Percentiles rank a stretch among this genome's conserved stretches.
phyloP scores from a whole-genome alignment of 768 basidiomycete species.

The Boletus insuetus region DNA sequence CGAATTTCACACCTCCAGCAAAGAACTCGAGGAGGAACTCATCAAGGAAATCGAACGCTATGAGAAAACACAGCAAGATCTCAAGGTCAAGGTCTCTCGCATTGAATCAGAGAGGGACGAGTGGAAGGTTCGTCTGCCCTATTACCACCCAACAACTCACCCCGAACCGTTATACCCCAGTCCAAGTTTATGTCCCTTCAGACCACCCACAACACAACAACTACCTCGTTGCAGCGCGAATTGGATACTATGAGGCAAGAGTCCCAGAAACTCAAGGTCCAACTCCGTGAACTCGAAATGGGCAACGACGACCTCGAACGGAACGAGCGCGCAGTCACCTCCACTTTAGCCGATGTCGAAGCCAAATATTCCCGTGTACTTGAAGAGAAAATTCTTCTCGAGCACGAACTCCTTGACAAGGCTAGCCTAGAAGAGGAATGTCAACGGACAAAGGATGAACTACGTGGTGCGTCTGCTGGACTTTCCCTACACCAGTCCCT shows the following conservation, averaged over 20 bases:
- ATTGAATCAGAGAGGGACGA: constrained; percentile 80
- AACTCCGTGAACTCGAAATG: constrained; percentile 89
- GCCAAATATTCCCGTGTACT: constrained; percentile 84
- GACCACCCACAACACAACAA: constrained; percentile 87
- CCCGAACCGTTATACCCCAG: constrained; percentile 35
- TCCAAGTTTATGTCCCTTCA: constrained; percentile 85
- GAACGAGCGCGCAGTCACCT: constrained; percentile 85
- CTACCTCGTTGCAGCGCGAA: constrained; percentile 88
- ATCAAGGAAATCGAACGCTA: constrained; percentile 88
- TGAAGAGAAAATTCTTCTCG: constrained; percentile 96
- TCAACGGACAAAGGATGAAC: constrained; percentile 89
- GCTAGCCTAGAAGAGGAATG: constrained; percentile 86
- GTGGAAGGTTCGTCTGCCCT: constrained; percentile 73
- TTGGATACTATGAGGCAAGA: constrained; percentile 79
- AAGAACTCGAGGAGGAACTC: constrained; percentile 90
- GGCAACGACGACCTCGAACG: constrained; percentile 97
- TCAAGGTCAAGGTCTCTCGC: constrained; percentile 66
- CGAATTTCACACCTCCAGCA: constrained; percentile 84
- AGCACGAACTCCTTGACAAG: constrained; percentile 92
- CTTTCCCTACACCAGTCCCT: constrained; percentile 1
- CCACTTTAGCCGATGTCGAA: constrained; percentile 81
- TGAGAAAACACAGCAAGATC: constrained; percentile 80
- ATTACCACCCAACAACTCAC: neutral
- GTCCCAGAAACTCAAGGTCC: constrained; percentile 65
- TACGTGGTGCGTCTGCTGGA: constrained; percentile 70